These are phyloP conservation scores for Calonectria fujianensis DNA, from an alignment of 2,329 filamentous ascomycete genomes.

Conservation along the genomic window DNA sequence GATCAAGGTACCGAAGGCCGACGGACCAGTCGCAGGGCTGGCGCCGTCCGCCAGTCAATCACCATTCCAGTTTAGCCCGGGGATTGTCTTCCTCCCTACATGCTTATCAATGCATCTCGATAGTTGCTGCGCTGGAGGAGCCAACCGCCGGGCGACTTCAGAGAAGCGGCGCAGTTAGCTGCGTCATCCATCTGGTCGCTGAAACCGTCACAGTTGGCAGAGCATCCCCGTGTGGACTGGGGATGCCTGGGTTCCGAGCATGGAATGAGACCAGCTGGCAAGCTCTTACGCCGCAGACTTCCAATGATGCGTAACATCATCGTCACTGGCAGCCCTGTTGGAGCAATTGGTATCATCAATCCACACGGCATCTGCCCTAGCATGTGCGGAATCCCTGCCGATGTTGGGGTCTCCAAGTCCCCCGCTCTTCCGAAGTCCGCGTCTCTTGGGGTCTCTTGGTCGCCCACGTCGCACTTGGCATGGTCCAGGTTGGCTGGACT, in stretches of 20 bases:
- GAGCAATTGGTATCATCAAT: constrained; percentile 8
- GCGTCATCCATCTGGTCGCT: constrained; percentile 34
- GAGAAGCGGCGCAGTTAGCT: constrained; percentile 18
- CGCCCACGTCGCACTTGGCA: constrained; percentile 30
- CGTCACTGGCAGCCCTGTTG: background rate
- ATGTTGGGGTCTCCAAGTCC: constrained; percentile 22
- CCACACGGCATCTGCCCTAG: background rate
- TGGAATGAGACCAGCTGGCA: constrained; percentile 11
- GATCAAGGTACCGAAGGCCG: constrained; percentile 36
- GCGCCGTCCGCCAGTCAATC: constrained; percentile 7
- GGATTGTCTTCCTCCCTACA: constrained; percentile 14
- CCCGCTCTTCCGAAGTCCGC: constrained; percentile 36
- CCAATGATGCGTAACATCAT: constrained; percentile 1
- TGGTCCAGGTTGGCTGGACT: constrained; percentile 27
- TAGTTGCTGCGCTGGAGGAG: background rate
- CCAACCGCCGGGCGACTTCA: background rate
- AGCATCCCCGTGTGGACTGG: constrained; percentile 11
- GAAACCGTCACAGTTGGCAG: constrained; percentile 27
- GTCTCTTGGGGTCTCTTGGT: constrained; percentile 1
- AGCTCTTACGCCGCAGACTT: background rate
- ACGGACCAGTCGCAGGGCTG: constrained; percentile 1
- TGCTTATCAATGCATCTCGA: constrained; percentile 36
- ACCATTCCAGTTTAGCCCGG: constrained; percentile 2
- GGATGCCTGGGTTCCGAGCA: constrained; percentile 20
- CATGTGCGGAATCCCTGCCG: constrained; percentile 22